Conservation (phyloP, 73 alveolate genomes). For the Symbiodinium pilosum region DNA sequence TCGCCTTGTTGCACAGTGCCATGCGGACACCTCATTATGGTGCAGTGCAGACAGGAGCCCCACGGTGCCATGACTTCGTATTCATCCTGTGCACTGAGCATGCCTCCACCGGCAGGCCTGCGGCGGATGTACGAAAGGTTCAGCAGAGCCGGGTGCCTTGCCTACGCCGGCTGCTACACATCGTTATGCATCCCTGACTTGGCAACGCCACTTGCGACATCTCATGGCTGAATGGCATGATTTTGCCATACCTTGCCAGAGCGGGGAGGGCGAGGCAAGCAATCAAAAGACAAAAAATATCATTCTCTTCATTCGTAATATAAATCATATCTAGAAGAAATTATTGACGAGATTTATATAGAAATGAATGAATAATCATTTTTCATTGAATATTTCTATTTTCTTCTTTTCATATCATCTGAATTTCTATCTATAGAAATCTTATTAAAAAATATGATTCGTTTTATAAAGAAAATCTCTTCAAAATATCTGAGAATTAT, state of each 20-base stretch:
- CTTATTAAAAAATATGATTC: too few species aligned
- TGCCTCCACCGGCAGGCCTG: background rate
- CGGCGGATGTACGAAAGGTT: background rate
- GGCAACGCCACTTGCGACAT: background rate
- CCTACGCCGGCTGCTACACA: background rate
- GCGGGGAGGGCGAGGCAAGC: background rate
- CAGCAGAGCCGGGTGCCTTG: background rate
- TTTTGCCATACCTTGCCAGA: background rate
- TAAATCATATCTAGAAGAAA: background rate
- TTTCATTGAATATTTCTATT: too few species aligned
- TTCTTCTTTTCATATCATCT: background rate
- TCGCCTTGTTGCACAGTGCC: background rate
- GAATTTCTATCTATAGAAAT: background rate
- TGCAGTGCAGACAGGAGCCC: conserved; percentile 4
- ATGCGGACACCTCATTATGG: background rate
- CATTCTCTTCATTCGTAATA: background rate
- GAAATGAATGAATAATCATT: too few species aligned
- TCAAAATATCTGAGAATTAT: too few species aligned
- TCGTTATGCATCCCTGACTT: background rate
- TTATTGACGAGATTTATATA: too few species aligned
- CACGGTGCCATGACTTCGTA: background rate
- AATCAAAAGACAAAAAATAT: background rate
- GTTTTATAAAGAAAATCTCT: too few species aligned
- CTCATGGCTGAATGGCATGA: background rate
- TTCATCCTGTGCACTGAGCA: background rate